phyloP scores from a whole-genome alignment of 225 moss, liverwort and hornwort species.

The Thuidium tamariscinum region DNA sequence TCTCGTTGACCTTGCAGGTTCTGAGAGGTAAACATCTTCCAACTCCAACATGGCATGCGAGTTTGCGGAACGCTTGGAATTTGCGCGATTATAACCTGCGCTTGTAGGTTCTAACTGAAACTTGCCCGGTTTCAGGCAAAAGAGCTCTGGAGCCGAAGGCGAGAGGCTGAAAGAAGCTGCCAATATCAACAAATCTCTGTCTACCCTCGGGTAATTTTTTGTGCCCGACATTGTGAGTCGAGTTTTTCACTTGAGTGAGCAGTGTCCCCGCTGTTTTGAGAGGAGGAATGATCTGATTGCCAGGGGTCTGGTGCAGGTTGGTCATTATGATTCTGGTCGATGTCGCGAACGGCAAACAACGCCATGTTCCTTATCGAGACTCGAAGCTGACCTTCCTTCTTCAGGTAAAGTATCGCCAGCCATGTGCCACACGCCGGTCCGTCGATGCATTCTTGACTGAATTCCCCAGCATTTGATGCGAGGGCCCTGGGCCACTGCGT shows the following conservation, averaged over 20 bases:
- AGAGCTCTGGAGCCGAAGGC: conserved; percentile 89
- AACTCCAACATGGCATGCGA: not conserved
- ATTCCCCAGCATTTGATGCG: not conserved
- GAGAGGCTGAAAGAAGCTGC: conserved; percentile 97
- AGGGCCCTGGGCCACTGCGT: not conserved
- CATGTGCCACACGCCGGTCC: not conserved
- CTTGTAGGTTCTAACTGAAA: not conserved
- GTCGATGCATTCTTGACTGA: no score
- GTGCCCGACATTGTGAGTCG: not conserved
- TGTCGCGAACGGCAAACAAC: conserved; percentile 86
- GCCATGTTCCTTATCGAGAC: conserved; percentile 93
- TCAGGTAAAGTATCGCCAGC: conserved; percentile 35
- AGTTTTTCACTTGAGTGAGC: not conserved
- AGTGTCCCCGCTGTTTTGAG: not conserved
- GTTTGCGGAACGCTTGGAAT: not conserved
- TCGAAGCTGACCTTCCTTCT: conserved; percentile 93
- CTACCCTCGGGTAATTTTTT: conserved; percentile 66
- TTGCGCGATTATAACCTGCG: not conserved
- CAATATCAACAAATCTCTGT: conserved; percentile 94
- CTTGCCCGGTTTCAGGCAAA: conserved; percentile 46
- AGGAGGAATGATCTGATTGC: not conserved
- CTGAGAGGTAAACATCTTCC: conserved; percentile 51
- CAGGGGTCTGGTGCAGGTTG: conserved; percentile 31
- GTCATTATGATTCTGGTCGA: conserved; percentile 97
- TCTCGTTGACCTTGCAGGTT: conserved; percentile 93